Evolutionary conservation across 1,284 basidiomycete species (phyloP), one percentile per base, ranked within the genome.

Genomic region (Ustilago xerochloae): DNA sequence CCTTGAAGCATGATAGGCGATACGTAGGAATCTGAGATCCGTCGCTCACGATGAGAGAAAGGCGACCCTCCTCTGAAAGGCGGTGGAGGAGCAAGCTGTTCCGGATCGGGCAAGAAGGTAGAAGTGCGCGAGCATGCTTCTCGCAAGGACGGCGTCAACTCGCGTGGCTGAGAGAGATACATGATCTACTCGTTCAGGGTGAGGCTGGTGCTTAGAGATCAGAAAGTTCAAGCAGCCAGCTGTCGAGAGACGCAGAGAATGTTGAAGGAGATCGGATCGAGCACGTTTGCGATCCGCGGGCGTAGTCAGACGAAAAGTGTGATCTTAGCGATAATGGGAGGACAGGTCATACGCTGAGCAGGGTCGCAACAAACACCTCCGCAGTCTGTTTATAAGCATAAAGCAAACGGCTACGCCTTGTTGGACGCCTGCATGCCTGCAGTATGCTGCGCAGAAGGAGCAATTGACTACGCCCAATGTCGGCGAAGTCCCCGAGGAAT

Each of bases 101-200:
- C 64, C 20, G 24, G 8, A 15, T 22, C 45, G 15, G 41, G 32
- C 20, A 59, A 18, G 13, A 50, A 50, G 12, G 47, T 29, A 3
- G 60, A 22, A 15, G 39, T 45, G 29, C 60, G 50, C 16, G 60
- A 69, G 9, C 60, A 69, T 33, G 55, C 66, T 18, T 55, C 35
- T 6, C 55, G 51, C 52, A 63, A 55, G 6, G 65, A 54, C 10
- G 26, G 18, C 39, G 56, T 55, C 35, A 69, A 13, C 24, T 63
- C 66, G 24, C 55, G 60, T 3, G 55, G 56, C 36, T 63, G 60
- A 3, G 60, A 59, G 18, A 63, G 28, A 35, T 69, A 69, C 66
- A 69, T 69, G 50, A 7, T 45, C 38, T 24, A 36, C 10, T 26
- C 22, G 26, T 6, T 6, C 26, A 16, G n/a, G n/a, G n/a, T 36